Evolutionary conservation across 192 early-diverging fungal genomes (phyloP).

Genomic region (Rhizoclosmatium sp.): DNA sequence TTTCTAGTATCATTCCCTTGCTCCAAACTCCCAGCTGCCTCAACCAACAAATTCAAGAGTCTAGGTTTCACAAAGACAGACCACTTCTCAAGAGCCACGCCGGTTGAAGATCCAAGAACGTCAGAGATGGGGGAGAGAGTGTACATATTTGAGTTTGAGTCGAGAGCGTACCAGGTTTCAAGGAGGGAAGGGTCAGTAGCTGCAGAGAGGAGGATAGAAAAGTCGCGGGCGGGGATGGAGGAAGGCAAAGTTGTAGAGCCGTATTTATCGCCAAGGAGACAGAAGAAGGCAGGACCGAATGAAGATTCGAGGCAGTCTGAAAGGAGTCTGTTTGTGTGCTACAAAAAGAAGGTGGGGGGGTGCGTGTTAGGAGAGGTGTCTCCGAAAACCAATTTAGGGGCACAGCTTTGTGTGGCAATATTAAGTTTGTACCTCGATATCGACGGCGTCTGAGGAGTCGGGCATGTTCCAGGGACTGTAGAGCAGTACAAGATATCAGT

Average conservation of each 20-base stretch:
- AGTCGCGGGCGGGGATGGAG: conserved; percentile 7
- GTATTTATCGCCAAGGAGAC: conserved; percentile 39
- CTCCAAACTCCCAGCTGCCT: no score
- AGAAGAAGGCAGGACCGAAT: conserved; percentile 35
- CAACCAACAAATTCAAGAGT: no score
- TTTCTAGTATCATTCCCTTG: no score
- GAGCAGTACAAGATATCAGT: no score
- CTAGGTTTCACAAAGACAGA: not conserved
- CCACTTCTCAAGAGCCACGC: not conserved
- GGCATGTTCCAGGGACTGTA: not conserved
- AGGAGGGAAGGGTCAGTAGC: conserved; percentile 7
- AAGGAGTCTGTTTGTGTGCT: conserved; percentile 11
- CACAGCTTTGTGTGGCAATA: no score
- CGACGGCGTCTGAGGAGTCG: not conserved
- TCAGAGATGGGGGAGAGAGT: no score
- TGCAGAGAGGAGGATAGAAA: not conserved
- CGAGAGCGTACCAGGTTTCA: conserved; percentile 24
- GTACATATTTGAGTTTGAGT: conserved; percentile 13
- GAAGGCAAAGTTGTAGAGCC: conserved; percentile 16
- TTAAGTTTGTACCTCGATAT: no score
- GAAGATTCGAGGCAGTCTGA: conserved; percentile 23
- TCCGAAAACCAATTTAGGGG: not conserved
- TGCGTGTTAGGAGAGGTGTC: no score
- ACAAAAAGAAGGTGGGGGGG: not conserved
- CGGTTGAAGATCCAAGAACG: no score